Evolutionary conservation across 352 stramenopile genomes (phyloP).

Genomic region (Elongisporangium undulatum): DNA sequence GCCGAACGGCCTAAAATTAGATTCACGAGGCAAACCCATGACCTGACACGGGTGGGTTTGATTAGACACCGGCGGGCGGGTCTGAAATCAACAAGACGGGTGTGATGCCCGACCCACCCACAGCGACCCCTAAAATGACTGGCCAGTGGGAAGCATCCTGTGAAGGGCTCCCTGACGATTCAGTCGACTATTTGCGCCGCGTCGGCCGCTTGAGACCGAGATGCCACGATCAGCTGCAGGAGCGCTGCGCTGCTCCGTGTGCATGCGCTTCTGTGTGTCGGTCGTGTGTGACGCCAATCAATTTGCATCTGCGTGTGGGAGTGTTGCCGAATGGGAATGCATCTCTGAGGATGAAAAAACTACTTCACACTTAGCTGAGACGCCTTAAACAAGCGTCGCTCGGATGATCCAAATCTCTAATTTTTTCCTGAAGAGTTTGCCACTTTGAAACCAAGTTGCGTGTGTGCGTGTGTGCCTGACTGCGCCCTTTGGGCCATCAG

Average conservation of each 20-base stretch:
- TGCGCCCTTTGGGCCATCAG: too few species aligned
- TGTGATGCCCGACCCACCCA: too few species aligned
- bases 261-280: background rate
- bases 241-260: background rate
- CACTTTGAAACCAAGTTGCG: background rate
- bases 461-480: constrained; percentile 5
- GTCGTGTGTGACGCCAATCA: background rate
- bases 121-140: too few species aligned
- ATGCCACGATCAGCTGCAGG: too few species aligned
- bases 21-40: background rate
- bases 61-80: background rate
- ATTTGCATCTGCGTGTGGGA: constrained; percentile 2
- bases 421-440: constrained; percentile 79
- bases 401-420: constrained; percentile 70
- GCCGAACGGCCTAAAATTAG: constrained; percentile 3
- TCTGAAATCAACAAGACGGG: too few species aligned
- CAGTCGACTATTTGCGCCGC: too few species aligned
- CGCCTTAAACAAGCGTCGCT: constrained; percentile 26
- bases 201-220: too few species aligned
- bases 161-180: too few species aligned
- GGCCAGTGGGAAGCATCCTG: too few species aligned
- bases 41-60: background rate
- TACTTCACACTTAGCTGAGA: constrained; percentile 36
- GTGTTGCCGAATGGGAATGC: background rate
- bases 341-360: constrained; percentile 72